Evolutionary conservation across 1,284 basidiomycete species (phyloP).

Genomic region (Sporisorium scitamineum): DNA sequence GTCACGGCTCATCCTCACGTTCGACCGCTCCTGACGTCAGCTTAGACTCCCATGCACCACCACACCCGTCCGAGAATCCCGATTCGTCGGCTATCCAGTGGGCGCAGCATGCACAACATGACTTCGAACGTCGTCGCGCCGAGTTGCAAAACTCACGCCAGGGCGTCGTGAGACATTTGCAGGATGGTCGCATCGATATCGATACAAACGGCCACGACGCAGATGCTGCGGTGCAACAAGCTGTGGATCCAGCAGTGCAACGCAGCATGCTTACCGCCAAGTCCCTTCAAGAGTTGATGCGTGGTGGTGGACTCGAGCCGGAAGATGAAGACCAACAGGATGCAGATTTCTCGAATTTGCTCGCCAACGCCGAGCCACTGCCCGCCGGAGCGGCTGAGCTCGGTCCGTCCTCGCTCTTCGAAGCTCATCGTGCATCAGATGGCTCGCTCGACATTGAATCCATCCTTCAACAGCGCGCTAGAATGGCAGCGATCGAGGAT

Average conservation of each 20-base stretch:
- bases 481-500: slow-evolving; percentile 17
- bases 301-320: slow-evolving; percentile 30
- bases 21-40: slow-evolving; percentile 10
- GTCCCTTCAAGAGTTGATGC: slow-evolving; percentile 46
- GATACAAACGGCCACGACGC: neutral
- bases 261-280: slow-evolving; percentile 42
- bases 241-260: slow-evolving; percentile 35
- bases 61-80: neutral
- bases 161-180: slow-evolving; percentile 18
- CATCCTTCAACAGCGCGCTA: slow-evolving; percentile 43
- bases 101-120: slow-evolving; percentile 40
- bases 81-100: slow-evolving; percentile 32
- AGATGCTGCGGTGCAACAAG: neutral
- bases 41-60: neutral
- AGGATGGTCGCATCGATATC: neutral
- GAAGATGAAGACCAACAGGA: slow-evolving; percentile 16
- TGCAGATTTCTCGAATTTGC: slow-evolving; percentile 25
- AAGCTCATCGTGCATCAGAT: slow-evolving; percentile 29
- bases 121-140: slow-evolving; percentile 40
- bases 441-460: slow-evolving; percentile 44
- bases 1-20: neutral
- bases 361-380: slow-evolving; percentile 31
- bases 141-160: slow-evolving; percentile 29
- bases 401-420: slow-evolving; percentile 49
- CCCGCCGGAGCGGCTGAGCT: slow-evolving; percentile 3